These are phyloP conservation scores for Chytriomyces sp. DNA, from an alignment of 192 early-diverging fungal species.

Conservation along the genomic window DNA sequence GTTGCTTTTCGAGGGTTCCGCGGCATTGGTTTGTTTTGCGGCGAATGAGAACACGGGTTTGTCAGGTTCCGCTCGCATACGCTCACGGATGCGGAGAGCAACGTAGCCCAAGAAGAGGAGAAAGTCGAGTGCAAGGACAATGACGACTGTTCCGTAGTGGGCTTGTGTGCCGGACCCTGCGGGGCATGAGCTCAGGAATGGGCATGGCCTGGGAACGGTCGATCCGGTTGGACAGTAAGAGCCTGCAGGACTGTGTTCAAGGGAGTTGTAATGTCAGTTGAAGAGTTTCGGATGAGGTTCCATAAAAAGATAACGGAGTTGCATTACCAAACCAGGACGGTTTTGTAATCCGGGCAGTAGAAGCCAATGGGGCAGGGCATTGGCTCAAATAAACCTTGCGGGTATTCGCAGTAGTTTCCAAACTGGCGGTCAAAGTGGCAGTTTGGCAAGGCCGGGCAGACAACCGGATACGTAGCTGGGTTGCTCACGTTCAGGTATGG, in stretches of 20 bases:
- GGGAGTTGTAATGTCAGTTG: not conserved
- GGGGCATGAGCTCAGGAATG: conserved; percentile 42
- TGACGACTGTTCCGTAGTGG: conserved; percentile 34
- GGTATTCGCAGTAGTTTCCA: conserved; percentile 1
- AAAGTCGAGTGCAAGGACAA: conserved; percentile 28
- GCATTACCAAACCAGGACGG: conserved; percentile 31
- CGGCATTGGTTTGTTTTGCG: not conserved
- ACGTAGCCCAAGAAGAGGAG: conserved; percentile 35
- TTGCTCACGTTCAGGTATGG: conserved; percentile 27
- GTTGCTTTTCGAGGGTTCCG: not conserved
- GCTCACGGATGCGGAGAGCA: conserved; percentile 20
- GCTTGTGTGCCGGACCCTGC: conserved; percentile 29
- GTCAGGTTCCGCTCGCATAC: not conserved
- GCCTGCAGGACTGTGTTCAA: conserved; percentile 16
- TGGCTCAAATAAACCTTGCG: conserved; percentile 43
- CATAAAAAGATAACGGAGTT: not conserved
- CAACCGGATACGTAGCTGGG: conserved; percentile 29
- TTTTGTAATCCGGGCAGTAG: conserved; percentile 45
- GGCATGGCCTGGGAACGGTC: conserved; percentile 31
- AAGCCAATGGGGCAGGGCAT: conserved; percentile 45
- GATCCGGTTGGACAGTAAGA: conserved; percentile 25
- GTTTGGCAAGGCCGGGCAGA: conserved; percentile 23
- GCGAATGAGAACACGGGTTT: not conserved
- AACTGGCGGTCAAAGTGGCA: conserved; percentile 16
- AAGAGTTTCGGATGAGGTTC: not conserved